Percentiles rank a stretch among this genome's conserved stretches.
phyloP scores from a whole-genome alignment of 176 grass and related monocot genomes.

The Aegilops sharonensis region DNA sequence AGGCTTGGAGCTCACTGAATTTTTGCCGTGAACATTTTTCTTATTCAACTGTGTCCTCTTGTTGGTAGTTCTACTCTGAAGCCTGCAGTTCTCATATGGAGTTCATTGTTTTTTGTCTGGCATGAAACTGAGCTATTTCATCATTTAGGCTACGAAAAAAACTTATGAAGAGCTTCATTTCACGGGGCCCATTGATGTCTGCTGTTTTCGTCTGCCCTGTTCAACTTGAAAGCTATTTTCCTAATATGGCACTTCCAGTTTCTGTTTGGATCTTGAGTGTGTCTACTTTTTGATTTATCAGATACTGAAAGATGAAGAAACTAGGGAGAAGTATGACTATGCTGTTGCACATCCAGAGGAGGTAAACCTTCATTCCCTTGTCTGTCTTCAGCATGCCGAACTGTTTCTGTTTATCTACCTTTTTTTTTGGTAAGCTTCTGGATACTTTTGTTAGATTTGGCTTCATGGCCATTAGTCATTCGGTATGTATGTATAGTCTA shows the following conservation, averaged over 20 bases:
- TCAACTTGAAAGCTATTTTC: not conserved
- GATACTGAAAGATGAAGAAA: constrained; percentile 94
- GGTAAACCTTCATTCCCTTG: constrained; percentile 42
- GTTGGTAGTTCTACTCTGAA: not conserved
- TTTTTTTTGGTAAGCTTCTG: too few species aligned
- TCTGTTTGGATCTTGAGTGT: constrained; percentile 21
- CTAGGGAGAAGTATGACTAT: constrained; percentile 92
- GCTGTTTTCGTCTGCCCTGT: not conserved
- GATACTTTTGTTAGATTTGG: not conserved
- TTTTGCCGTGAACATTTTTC: not conserved
- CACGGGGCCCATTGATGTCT: not conserved
- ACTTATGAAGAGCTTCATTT: not conserved
- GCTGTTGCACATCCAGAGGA: constrained; percentile 98
- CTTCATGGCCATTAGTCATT: not conserved
- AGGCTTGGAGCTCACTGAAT: not conserved
- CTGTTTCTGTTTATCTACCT: not conserved
- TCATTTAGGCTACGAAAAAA: not conserved
- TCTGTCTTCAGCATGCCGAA: not conserved
- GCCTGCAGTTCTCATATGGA: not conserved
- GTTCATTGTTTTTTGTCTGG: not conserved
- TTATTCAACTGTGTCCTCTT: not conserved
- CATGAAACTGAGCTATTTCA: not conserved
- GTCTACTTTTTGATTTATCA: constrained; percentile 33
- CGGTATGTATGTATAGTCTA: not conserved
- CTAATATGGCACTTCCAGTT: constrained; percentile 1